These are phyloP conservation scores for Coniochaeta ligniaria DNA, from an alignment of 2,329 filamentous ascomycete genomes.

Conservation along the genomic window DNA sequence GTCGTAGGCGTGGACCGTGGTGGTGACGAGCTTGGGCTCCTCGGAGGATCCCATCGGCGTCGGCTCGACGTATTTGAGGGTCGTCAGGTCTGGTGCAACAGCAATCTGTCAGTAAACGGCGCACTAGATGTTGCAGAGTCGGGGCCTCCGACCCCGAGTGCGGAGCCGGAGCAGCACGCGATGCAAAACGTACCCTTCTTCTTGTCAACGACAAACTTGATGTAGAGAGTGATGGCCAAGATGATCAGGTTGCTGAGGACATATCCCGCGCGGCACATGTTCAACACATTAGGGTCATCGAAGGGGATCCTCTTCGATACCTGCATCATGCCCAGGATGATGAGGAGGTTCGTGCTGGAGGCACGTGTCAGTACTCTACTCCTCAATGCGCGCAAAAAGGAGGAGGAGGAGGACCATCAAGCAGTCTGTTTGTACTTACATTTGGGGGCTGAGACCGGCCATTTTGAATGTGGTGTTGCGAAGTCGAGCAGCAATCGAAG, in stretches of 20 bases:
- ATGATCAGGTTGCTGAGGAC: conserved; percentile 71
- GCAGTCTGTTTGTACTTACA: conserved; percentile 37
- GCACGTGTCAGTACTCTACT: conserved; percentile 9
- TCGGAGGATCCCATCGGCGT: conserved; percentile 88
- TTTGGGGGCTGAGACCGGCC: conserved; percentile 55
- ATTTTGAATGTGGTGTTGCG: conserved; percentile 33
- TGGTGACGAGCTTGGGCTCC: conserved; percentile 93
- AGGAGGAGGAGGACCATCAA: background rate
- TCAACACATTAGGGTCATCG: conserved; percentile 65
- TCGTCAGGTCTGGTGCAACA: conserved; percentile 73
- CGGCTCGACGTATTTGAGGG: conserved; percentile 97
- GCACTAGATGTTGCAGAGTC: background rate
- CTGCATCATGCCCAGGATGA: conserved; percentile 98
- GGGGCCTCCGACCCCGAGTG: background rate
- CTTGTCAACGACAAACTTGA: conserved; percentile 79
- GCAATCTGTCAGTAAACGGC: background rate
- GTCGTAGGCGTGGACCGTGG: conserved; percentile 95
- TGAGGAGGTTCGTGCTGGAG: conserved; percentile 77
- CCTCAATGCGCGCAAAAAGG: background rate
- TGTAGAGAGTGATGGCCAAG: conserved; percentile 74
- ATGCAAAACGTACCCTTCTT: conserved; percentile 73
- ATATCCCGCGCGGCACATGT: conserved; percentile 47
- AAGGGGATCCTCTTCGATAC: conserved; percentile 93
- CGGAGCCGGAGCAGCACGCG: background rate
- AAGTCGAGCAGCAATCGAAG: background rate